Conservation (phyloP, 768 basidiomycete species). For the Tricholoma matsutake region DNA sequence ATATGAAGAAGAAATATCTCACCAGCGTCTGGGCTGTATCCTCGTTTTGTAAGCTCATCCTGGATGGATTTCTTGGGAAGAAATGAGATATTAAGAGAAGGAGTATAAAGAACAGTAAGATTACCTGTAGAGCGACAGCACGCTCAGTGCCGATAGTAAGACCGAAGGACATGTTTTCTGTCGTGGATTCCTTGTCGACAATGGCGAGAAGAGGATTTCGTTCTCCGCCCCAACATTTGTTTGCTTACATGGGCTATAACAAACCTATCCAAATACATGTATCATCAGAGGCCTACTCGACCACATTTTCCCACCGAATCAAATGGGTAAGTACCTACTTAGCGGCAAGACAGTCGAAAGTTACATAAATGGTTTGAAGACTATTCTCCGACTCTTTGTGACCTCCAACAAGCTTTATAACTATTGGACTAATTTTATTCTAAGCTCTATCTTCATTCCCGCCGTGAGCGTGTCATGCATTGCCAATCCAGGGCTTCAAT, state of each 20-base stretch:
- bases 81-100: constrained; percentile 3
- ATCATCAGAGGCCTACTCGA: no score
- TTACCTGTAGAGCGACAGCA: constrained; percentile 65
- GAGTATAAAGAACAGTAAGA: constrained; percentile 11
- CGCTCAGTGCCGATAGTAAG: constrained; percentile 79
- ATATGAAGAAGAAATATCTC: constrained; percentile 25
- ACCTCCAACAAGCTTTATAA: no score
- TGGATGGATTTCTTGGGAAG: constrained; percentile 66
- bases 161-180: constrained; percentile 63
- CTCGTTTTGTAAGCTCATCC: constrained; percentile 73
- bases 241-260: neutral
- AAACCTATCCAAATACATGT: neutral
- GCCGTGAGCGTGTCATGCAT: no score
- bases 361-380: no score
- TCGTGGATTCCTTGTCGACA: constrained; percentile 20
- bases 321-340: no score
- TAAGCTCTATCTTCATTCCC: no score
- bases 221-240: constrained; percentile 24
- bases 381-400: no score
- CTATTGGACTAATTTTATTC: no score
- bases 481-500: no score
- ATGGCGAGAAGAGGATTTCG: constrained; percentile 26
- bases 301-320: no score
- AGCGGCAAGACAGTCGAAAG: no score
- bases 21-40: constrained; percentile 78